Evolutionary conservation across 2,329 filamentous ascomycete species (phyloP).

Genomic region (Verticillium albo-atrum): DNA sequence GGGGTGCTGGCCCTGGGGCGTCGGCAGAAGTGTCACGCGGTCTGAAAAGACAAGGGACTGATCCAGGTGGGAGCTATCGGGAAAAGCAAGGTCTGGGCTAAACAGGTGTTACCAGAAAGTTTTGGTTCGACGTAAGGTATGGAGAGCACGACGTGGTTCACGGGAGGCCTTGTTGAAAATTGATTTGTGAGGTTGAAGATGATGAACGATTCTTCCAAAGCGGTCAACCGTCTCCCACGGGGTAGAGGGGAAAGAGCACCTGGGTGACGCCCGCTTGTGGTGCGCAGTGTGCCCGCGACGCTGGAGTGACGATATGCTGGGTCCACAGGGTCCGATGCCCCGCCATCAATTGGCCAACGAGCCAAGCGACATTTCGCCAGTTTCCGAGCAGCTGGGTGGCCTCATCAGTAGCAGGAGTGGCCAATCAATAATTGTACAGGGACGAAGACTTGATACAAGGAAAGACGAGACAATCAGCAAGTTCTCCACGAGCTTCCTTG

Average conservation of each 20-base stretch:
- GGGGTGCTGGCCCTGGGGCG: neutral
- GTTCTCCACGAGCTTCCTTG: no score
- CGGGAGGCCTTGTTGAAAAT: no score
- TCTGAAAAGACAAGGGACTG: neutral
- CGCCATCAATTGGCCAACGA: neutral
- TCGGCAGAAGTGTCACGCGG: neutral
- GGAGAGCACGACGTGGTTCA: neutral
- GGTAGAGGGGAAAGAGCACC: no score
- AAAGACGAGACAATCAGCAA: neutral
- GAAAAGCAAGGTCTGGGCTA: neutral
- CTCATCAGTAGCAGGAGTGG: neutral
- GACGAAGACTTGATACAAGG: neutral
- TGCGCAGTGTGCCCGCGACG: neutral
- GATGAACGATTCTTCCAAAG: no score
- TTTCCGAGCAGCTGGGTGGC: neutral
- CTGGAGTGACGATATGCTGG: neutral
- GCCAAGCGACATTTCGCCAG: neutral
- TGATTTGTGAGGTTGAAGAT: no score
- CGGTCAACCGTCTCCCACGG: neutral
- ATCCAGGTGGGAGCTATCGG: neutral
- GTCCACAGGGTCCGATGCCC: neutral
- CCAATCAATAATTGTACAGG: no score
- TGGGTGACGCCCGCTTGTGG: no score
- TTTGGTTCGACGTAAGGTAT: neutral
- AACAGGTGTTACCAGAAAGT: neutral